Conservation (phyloP, 176 grass and related monocot genomes). For the Lolium rigidum region DNA sequence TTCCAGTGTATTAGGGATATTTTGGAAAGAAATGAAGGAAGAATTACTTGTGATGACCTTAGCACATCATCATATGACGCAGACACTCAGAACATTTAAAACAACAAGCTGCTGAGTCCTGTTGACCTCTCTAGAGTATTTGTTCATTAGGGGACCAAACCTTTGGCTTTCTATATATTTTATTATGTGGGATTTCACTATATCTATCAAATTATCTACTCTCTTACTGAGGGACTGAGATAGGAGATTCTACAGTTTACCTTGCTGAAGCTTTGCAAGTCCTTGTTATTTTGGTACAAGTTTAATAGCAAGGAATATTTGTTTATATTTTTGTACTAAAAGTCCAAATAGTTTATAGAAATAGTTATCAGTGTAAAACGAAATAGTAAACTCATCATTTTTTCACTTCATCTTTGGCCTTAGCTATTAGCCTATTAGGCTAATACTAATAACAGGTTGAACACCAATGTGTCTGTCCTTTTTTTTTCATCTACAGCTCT, state of each 20-base stretch:
- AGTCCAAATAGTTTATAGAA: constrained; percentile 12
- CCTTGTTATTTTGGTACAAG: not conserved
- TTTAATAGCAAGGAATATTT: not conserved
- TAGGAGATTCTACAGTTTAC: constrained; percentile 30
- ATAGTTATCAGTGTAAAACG: not conserved
- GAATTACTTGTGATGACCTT: not conserved
- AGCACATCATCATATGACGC: not conserved
- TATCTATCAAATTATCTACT: not conserved
- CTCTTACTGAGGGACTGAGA: constrained; percentile 11
- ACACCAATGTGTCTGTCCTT: not conserved
- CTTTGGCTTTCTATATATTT: too few species aligned
- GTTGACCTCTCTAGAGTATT: not conserved
- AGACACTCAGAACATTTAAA: not conserved
- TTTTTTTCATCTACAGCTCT: not conserved
- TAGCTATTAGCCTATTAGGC: not conserved
- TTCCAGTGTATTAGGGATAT: not conserved
- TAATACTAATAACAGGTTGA: not conserved
- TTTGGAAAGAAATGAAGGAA: not conserved
- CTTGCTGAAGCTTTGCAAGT: constrained; percentile 24
- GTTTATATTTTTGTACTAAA: not conserved
- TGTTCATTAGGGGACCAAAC: not conserved
- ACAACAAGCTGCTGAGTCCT: constrained; percentile 5
- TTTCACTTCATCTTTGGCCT: not conserved
- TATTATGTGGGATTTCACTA: too few species aligned
- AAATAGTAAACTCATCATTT: too few species aligned